Evolutionary conservation across 2,329 filamentous ascomycete genomes (phyloP).

Genomic region (Fusarium armeniacum): DNA sequence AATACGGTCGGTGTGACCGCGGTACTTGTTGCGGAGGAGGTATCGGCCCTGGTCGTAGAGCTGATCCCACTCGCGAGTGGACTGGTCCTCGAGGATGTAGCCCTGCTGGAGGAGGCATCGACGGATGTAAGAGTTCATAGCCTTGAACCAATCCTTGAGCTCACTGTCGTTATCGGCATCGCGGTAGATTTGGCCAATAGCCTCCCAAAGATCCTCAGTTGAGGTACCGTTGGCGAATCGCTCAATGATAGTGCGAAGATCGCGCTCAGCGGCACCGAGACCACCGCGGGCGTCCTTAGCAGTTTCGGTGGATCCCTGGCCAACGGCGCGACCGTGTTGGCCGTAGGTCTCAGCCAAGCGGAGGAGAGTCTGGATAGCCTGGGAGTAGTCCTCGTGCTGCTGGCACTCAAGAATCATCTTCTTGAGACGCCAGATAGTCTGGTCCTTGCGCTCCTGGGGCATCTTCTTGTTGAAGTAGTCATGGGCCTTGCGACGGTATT

Average conservation of each 20-base stretch:
- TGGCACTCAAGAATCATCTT: conserved; percentile 99
- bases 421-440: conserved; percentile 91
- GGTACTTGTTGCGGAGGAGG: conserved; percentile 90
- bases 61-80: conserved; percentile 84
- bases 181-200: conserved; percentile 86
- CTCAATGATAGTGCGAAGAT: conserved; percentile 86
- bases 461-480: conserved; percentile 89
- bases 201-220: conserved; percentile 84
- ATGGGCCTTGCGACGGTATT: conserved; percentile 66
- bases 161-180: conserved; percentile 90
- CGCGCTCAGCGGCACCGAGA: conserved; percentile 79
- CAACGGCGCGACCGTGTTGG: conserved; percentile 76
- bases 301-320: conserved; percentile 74
- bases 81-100: conserved; percentile 86
- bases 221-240: conserved; percentile 97
- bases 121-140: conserved; percentile 81
- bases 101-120: conserved; percentile 90
- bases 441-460: conserved; percentile 91
- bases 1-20: conserved; percentile 85
- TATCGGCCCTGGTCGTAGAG: conserved; percentile 89
- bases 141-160: conserved; percentile 89
- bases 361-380: conserved; percentile 90
- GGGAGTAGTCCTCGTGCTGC: conserved; percentile 91
- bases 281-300: conserved; percentile 80
- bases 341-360: conserved; percentile 87